Base-by-base conservation (phyloP, 257 asterid species). In the Voacanga thouarsii region DNA sequence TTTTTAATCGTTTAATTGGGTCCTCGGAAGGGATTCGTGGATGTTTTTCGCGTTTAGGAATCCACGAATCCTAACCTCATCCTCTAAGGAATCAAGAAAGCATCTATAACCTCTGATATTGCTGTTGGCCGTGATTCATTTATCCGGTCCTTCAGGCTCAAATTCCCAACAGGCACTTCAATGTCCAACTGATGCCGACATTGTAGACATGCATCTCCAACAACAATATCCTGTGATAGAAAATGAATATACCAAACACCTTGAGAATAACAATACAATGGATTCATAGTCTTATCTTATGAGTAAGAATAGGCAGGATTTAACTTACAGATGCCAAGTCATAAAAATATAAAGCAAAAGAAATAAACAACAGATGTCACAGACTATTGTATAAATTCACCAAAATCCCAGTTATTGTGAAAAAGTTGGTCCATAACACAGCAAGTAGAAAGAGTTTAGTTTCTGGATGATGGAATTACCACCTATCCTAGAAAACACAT, bases 201-300 rank as follows among this genome's bases (percentile, higher is more conserved):
- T 88, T 95, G 92, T 80, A 95, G 83, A 85, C 99, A 95, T 74
- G 97, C 88, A 86, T 95, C 99, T 53, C 98, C 99, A 50, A 93
- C 97, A 77, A 91, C 90, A 83, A 72, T 90, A 77, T 95, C 99
- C 99, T 95, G 51, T 50, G 51, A 49, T 53, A 26, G 53, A 39
- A 79, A 72, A 41, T 12, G 23, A 72, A 41, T 15, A 55, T 5
- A 39, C 49, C 16, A 67, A 67, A 21, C 8, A 68, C 12, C 6
- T 41, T 19, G 53, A 41, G 51, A 23, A 41, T 23, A 41, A 53
- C 28, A 33, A 19, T 66, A 66, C 39, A 16, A 65, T 65, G n/a
- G 24, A 26, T 19, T 1, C 12, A 11, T 2, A 28, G 7, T 11
- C 21, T 26, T n/a, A n/a, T n/a, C n/a, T n/a, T 30, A 12, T 1